phyloP scores from a whole-genome alignment of 2,329 filamentous ascomycete species.

The Zymoseptoria pseudotritici region DNA sequence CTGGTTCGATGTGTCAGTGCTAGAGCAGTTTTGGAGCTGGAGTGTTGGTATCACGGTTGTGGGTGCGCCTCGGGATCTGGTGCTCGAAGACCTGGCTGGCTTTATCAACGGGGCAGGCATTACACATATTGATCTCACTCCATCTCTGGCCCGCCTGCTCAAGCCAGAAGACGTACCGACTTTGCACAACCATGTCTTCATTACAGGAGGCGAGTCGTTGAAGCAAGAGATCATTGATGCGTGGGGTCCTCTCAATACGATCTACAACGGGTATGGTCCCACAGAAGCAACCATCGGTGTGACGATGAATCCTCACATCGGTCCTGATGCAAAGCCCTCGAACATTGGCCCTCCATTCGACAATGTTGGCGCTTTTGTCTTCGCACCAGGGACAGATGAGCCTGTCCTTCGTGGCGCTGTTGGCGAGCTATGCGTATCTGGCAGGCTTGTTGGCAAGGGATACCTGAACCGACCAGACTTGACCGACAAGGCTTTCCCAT shows the following conservation, averaged over 20 bases:
- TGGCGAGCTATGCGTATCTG: constrained; percentile 83
- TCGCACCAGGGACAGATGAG: constrained; percentile 59
- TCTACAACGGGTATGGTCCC: constrained; percentile 86
- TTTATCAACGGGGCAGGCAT: constrained; percentile 66
- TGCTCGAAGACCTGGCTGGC: constrained; percentile 72
- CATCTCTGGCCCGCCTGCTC: constrained; percentile 71
- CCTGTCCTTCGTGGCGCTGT: constrained; percentile 72
- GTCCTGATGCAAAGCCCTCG: constrained; percentile 66
- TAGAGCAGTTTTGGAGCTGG: constrained; percentile 96
- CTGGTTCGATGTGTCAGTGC: constrained; percentile 87
- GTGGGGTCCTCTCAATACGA: constrained; percentile 72
- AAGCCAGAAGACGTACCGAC: constrained; percentile 74
- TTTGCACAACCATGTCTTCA: constrained; percentile 77
- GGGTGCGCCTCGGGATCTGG: constrained; percentile 71
- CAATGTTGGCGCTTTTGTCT: constrained; percentile 78
- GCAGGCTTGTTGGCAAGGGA: constrained; percentile 78
- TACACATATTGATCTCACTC: constrained; percentile 87
- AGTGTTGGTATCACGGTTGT: constrained; percentile 80
- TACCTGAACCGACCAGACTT: constrained; percentile 77
- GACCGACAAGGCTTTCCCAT: constrained; percentile 68
- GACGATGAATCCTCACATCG: constrained; percentile 80
- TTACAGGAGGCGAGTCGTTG: constrained; percentile 82
- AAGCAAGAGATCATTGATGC: constrained; percentile 81
- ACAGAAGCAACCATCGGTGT: constrained; percentile 91
- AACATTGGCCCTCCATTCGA: constrained; percentile 84